Conservation (phyloP, 331 rosid genomes). For the Quercus tomentella region DNA sequence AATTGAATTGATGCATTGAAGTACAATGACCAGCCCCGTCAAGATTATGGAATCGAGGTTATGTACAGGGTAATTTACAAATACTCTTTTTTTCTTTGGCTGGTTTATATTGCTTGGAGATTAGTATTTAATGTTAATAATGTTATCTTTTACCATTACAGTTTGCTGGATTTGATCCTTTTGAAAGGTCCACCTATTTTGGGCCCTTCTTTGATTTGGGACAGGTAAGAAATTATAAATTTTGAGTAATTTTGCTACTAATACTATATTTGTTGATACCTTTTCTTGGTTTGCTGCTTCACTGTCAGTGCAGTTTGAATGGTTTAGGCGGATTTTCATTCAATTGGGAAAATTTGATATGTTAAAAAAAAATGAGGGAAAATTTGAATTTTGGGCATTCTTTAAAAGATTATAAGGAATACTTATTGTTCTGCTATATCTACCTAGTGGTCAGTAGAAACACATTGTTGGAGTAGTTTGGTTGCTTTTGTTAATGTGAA, state of each 20-base stretch:
- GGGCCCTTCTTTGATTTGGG: constrained; percentile 97
- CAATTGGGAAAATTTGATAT: too few relatives aligned
- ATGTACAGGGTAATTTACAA: constrained; percentile 64
- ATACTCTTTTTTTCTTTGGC: not conserved
- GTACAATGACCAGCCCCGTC: constrained; percentile 77
- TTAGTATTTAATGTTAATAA: constrained; percentile 22
- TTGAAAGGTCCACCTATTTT: constrained; percentile 86
- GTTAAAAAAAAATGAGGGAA: too few relatives aligned
- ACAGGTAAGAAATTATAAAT: constrained; percentile 40
- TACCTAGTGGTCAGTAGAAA: not conserved
- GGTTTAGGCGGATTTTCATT: too few relatives aligned
- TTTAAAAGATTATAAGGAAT: not conserved
- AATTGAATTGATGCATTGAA: constrained; percentile 53
- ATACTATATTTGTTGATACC: too few relatives aligned
- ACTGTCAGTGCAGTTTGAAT: too few relatives aligned
- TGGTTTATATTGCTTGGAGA: not conserved
- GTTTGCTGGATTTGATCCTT: constrained; percentile 84
- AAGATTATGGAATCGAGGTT: constrained; percentile 86
- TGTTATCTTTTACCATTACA: too few relatives aligned
- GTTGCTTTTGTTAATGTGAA: constrained; percentile 10
- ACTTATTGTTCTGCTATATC: not conserved
- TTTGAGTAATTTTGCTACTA: not conserved
- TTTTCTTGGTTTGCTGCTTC: too few relatives aligned
- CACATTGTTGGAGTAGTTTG: not conserved
- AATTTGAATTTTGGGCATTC: not conserved